These are phyloP conservation scores for Coniochaeta sp. DNA, from an alignment of 2,329 filamentous ascomycete species.

Conservation along the genomic window DNA sequence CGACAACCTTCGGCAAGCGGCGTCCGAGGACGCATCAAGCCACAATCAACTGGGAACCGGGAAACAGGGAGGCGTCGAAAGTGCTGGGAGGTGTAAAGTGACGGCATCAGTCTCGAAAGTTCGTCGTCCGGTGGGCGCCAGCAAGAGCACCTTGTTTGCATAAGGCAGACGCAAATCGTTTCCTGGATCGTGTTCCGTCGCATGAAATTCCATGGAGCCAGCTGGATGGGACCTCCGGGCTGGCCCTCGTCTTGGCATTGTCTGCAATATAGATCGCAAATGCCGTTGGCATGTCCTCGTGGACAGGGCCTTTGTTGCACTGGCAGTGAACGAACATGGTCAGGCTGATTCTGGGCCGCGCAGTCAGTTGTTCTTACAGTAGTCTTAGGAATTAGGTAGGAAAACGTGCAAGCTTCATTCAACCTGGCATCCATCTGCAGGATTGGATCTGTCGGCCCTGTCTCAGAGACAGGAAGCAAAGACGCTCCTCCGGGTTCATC, in stretches of 20 bases:
- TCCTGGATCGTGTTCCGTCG: not conserved
- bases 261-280: not conserved
- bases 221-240: not conserved
- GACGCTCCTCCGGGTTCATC: not conserved
- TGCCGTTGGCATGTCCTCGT: not conserved
- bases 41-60: slow-evolving; percentile 2
- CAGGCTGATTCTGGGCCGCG: no score
- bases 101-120: not conserved
- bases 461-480: not conserved
- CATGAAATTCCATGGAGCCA: not conserved
- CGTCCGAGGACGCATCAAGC: not conserved
- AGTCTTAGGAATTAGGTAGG: no score
- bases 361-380: no score
- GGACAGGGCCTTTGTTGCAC: no score
- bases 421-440: no score
- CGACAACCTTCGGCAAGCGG: not conserved
- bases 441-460: no score
- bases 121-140: not conserved
- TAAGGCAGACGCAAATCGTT: not conserved
- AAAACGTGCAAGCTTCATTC: no score
- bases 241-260: not conserved
- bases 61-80: not conserved
- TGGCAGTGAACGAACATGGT: no score
- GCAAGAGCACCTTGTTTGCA: not conserved
- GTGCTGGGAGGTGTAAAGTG: not conserved